Evolutionary conservation across 169 alveolate genomes (phyloP), one percentile per base, ranked within the genome.

Genomic region (Plasmodium gaboni): DNA sequence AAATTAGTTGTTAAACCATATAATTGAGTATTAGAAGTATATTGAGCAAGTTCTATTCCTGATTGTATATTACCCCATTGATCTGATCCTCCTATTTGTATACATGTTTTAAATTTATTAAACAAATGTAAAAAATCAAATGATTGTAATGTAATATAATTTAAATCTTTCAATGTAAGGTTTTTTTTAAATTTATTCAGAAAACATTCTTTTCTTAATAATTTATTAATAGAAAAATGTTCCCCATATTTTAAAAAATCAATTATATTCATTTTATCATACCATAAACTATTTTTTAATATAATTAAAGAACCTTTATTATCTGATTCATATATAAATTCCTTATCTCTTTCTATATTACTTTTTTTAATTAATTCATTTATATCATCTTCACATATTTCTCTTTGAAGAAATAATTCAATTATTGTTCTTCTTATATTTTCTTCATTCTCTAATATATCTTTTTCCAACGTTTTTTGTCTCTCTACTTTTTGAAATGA

Each of bases 61-160:
- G 96, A 92, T 32, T 93, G 74, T n/a, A 95, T 94, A 55, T 95
- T 95, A 2, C 96, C 97, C 97, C 96, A 92, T 70, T 95, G 97
- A 69, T 95, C 97, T 19, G 94, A 71, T 3, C 97, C 97, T 2
- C 97, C 97, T n/a, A 95, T 73, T 46, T 95, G 97, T n/a, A 94
- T 74, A n/a, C 22, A 68, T 6, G 91, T 92, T 24, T 95, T 92
- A 69, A 63, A 86, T 15, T 60, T 93, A 7, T 73, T 73, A 42
- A 85, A 91, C 1, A 95, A 88, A 69, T 93, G 87, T 17, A 94
- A 67, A 69, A 95, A 95, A 72, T 95, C 97, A 50, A 60, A 73
- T 0, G 97, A 96, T 60, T 95, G 97, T 71, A 95, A 93, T 22
- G 96, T 68, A 87, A 95, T 72, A 89, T 95, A 95, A 76, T 89